phyloP scores from a whole-genome alignment of 257 asterid genomes.

The Fraxinus americana region DNA sequence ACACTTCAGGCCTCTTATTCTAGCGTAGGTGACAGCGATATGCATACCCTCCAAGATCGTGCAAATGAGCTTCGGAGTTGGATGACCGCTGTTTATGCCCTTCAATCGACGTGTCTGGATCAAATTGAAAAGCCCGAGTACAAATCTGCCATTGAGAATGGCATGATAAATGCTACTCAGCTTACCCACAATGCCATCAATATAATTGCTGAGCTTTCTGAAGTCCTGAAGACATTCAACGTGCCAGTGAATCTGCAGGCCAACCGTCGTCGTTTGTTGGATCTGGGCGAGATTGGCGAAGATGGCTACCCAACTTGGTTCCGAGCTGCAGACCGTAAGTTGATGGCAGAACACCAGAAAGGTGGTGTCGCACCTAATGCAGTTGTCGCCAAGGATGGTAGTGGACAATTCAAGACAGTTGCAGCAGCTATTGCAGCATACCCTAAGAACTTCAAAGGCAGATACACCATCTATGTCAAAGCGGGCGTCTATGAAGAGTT shows the following conservation, averaged over 20 bases:
- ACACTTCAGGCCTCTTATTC: slow-evolving; percentile 32
- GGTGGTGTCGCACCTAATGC: slow-evolving; percentile 37
- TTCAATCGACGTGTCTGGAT: slow-evolving; percentile 51
- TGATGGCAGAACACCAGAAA: slow-evolving; percentile 24
- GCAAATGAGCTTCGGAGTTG: slow-evolving; percentile 55
- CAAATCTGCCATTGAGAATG: slow-evolving; percentile 42
- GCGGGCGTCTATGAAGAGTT: slow-evolving; percentile 65
- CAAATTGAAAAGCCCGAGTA: slow-evolving; percentile 41
- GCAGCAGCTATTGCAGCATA: slow-evolving; percentile 48
- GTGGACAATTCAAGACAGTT: slow-evolving; percentile 58
- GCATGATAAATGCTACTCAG: slow-evolving; percentile 51
- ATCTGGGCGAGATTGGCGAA: slow-evolving; percentile 16
- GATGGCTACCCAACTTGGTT: slow-evolving; percentile 63
- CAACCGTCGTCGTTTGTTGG: slow-evolving; percentile 25
- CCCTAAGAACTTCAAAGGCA: slow-evolving; percentile 46
- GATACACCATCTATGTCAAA: slow-evolving; percentile 64
- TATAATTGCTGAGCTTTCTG: slow-evolving; percentile 44
- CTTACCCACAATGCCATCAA: slow-evolving; percentile 65
- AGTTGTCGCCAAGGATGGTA: slow-evolving; percentile 70
- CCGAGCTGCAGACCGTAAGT: slow-evolving; percentile 52
- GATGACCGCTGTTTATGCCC: slow-evolving; percentile 44
- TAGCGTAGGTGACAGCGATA: slow-evolving; percentile 3
- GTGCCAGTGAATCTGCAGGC: neutral
- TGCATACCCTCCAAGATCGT: slow-evolving; percentile 34
- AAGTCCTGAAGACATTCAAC: slow-evolving; percentile 47